Percentiles rank a stretch among this genome's conserved stretches.
These are phyloP conservation scores for Boletus sp. DNA, from an alignment of 768 basidiomycete species.

Conservation along the genomic window DNA sequence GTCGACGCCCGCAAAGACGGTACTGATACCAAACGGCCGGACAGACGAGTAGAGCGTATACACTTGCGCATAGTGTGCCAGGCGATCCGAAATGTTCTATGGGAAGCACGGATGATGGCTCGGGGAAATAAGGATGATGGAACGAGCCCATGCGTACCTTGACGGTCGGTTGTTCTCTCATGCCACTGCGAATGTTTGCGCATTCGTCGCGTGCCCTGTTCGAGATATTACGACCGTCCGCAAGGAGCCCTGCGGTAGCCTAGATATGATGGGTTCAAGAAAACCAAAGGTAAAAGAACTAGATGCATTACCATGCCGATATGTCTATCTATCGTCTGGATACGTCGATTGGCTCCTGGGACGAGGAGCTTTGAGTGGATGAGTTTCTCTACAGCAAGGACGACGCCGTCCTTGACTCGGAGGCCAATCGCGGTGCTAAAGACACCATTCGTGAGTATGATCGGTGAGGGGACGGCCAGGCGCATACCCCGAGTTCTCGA, in stretches of 20 bases:
- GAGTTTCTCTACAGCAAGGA: slow-evolving; percentile 97
- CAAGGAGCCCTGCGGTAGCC: slow-evolving; percentile 92
- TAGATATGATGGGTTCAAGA: slow-evolving; percentile 29
- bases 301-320: slow-evolving; percentile 75
- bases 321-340: slow-evolving; percentile 91
- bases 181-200: slow-evolving; percentile 64
- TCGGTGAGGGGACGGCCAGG: neutral
- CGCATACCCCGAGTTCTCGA: slow-evolving; percentile 92
- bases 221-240: slow-evolving; percentile 88
- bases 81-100: slow-evolving; percentile 67
- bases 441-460: neutral
- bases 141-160: slow-evolving; percentile 51
- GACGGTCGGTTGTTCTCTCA: slow-evolving; percentile 71
- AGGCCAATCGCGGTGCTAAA: slow-evolving; percentile 93
- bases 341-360: slow-evolving; percentile 88
- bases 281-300: neutral
- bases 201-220: slow-evolving; percentile 86
- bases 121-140: neutral
- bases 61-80: slow-evolving; percentile 88
- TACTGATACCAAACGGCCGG: slow-evolving; percentile 93
- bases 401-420: slow-evolving; percentile 89
- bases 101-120: neutral
- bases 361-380: slow-evolving; percentile 95
- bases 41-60: slow-evolving; percentile 99
- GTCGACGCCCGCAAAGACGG: slow-evolving; percentile 88